Evolutionary conservation across 345 rosid genomes (phyloP).

Genomic region (Laguncularia racemosa): DNA sequence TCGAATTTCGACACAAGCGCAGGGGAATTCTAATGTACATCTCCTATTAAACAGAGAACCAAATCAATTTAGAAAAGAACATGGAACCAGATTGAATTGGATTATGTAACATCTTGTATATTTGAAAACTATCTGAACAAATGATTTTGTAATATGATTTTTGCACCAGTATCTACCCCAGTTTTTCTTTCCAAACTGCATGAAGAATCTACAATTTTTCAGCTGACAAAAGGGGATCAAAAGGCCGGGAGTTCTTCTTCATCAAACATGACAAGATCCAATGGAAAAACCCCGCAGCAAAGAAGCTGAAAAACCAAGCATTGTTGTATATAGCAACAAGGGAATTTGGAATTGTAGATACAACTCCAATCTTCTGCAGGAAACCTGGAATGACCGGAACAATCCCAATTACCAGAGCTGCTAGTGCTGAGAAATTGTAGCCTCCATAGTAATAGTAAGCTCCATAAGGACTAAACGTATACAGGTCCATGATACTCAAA

Average conservation of each 20-base stretch:
- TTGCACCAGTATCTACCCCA: too few relatives aligned
- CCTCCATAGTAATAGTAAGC: conserved; percentile 61
- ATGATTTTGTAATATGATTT: too few relatives aligned
- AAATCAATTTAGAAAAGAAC: too few relatives aligned
- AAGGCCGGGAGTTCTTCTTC: conserved; percentile 23
- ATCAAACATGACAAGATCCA: conserved; percentile 39
- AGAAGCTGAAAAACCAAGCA: conserved; percentile 85
- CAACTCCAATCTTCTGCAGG: conserved; percentile 54
- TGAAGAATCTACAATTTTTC: conserved; percentile 6
- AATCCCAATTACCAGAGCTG: conserved; percentile 57
- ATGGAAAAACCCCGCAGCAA: conserved; percentile 51
- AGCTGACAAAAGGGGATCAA: conserved; percentile 39
- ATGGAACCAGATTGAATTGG: too few relatives aligned
- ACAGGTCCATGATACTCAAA: conserved; percentile 49
- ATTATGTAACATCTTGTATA: too few relatives aligned
- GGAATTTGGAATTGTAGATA: conserved; percentile 26
- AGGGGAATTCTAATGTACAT: too few relatives aligned
- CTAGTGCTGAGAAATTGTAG: conserved; percentile 49
- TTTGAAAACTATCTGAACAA: too few relatives aligned
- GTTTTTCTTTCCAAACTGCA: background rate
- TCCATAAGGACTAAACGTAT: conserved; percentile 49
- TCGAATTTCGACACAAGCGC: too few relatives aligned
- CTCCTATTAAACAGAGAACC: too few relatives aligned
- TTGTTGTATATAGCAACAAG: conserved; percentile 61
- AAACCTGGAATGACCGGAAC: conserved; percentile 85